Evolutionary conservation across 176 grass and related monocot species (phyloP).

Genomic region (Eremochloa ophiuroides): DNA sequence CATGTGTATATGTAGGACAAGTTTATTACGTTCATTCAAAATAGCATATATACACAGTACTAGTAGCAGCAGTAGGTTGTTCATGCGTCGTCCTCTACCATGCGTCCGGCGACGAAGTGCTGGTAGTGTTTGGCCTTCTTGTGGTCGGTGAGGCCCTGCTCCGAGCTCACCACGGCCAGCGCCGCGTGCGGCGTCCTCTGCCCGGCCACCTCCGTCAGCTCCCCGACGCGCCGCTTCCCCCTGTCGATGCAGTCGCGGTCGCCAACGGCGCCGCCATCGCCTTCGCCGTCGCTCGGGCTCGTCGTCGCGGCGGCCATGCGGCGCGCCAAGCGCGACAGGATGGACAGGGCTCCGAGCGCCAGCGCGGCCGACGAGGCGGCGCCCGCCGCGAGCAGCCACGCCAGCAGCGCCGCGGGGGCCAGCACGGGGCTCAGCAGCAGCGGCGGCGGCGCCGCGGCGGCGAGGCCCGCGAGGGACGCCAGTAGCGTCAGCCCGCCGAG

Average conservation of each 20-base stretch:
- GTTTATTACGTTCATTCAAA: too few species aligned
- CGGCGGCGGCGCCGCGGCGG: neutral
- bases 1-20: too few species aligned
- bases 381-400: neutral
- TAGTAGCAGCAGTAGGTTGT: neutral
- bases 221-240: neutral
- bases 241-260: neutral
- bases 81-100: neutral
- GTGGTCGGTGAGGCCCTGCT: neutral
- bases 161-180: neutral
- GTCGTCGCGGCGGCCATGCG: neutral
- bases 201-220: neutral
- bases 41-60: neutral
- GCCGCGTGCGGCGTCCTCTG: neutral
- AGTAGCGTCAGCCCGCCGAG: neutral
- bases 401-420: neutral
- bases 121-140: neutral
- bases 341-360: neutral
- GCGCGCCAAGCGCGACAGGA: neutral
- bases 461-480: neutral
- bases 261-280: neutral
- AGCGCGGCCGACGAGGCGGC: neutral
- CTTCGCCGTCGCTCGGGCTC: neutral
- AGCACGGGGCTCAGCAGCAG: too few species aligned
- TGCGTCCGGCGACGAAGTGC: constrained; percentile 6